A percentile compares a stretch with the other conserved stretches of the same genome.
phyloP scores from a whole-genome alignment of 164 flowering plant species.

The Dillenia suffruticosa region DNA sequence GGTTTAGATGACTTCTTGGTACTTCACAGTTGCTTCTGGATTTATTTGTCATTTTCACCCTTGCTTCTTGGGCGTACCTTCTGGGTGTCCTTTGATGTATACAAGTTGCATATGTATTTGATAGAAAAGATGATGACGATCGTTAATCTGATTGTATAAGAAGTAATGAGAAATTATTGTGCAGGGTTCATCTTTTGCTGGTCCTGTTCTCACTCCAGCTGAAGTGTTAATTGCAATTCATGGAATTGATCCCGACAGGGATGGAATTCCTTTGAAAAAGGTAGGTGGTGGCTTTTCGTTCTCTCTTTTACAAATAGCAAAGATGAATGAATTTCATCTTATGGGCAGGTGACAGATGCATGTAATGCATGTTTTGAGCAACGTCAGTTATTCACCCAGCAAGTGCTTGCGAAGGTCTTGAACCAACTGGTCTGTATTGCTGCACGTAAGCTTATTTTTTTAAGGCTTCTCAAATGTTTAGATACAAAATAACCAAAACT shows the following conservation, averaged over 20 bases:
- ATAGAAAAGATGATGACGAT: too few relatives aligned
- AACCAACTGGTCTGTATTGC: slow-evolving; percentile 74
- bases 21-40: too few relatives aligned
- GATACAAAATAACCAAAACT: slow-evolving; percentile 8
- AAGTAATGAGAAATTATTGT: slow-evolving; percentile 7
- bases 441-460: not conserved
- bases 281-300: slow-evolving; percentile 16
- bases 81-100: too few relatives aligned
- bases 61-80: too few relatives aligned
- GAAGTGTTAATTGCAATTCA: slow-evolving; percentile 94
- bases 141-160: too few relatives aligned
- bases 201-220: slow-evolving; percentile 72
- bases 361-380: slow-evolving; percentile 97
- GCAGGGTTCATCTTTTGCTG: slow-evolving; percentile 70
- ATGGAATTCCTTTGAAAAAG: slow-evolving; percentile 89
- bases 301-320: not conserved
- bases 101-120: too few relatives aligned
- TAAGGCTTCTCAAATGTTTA: not conserved
- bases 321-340: slow-evolving; percentile 6
- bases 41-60: too few relatives aligned
- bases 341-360: slow-evolving; percentile 89
- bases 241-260: slow-evolving; percentile 92
- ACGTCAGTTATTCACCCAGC: slow-evolving; percentile 78
- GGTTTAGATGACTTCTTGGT: too few relatives aligned
- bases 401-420: slow-evolving; percentile 91